phyloP scores from a whole-genome alignment of 2,329 filamentous ascomycete genomes.

The Talaromyces sp. region DNA sequence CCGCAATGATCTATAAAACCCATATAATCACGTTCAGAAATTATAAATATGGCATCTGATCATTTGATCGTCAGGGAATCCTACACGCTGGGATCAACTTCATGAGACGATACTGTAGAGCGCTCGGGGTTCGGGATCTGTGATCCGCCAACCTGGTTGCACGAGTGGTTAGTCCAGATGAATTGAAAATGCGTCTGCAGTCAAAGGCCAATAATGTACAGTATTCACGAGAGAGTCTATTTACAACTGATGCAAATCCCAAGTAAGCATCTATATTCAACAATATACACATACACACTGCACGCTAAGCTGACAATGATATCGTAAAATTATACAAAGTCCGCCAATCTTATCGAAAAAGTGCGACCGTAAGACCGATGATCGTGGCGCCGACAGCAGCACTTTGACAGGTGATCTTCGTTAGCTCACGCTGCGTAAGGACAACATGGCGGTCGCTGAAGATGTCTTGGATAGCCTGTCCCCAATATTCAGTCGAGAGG shows the following conservation, averaged over 20 bases:
- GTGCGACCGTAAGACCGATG: conserved; percentile 48
- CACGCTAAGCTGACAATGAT: not conserved
- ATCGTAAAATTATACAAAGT: not conserved
- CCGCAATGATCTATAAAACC: no score
- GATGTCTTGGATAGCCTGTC: conserved; percentile 51
- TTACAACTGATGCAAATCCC: conserved; percentile 1
- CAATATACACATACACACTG: not conserved
- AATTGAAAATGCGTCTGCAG: no score
- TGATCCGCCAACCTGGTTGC: no score
- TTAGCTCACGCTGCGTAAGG: conserved; percentile 64
- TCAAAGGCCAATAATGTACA: not conserved
- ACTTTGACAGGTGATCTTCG: conserved; percentile 63
- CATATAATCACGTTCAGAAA: no score
- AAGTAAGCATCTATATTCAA: not conserved
- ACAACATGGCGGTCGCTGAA: conserved; percentile 61
- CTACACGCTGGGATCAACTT: no score
- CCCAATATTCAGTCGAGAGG: conserved; percentile 43
- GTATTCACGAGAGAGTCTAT: not conserved
- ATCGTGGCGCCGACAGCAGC: conserved; percentile 61
- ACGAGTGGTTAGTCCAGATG: no score
- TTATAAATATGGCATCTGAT: no score
- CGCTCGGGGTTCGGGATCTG: no score
- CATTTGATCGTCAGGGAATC: no score
- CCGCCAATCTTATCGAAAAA: conserved; percentile 43
- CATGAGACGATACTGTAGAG: no score